These are phyloP conservation scores for Punctularia strigosozonata DNA, from an alignment of 768 basidiomycete species.

Conservation along the genomic window DNA sequence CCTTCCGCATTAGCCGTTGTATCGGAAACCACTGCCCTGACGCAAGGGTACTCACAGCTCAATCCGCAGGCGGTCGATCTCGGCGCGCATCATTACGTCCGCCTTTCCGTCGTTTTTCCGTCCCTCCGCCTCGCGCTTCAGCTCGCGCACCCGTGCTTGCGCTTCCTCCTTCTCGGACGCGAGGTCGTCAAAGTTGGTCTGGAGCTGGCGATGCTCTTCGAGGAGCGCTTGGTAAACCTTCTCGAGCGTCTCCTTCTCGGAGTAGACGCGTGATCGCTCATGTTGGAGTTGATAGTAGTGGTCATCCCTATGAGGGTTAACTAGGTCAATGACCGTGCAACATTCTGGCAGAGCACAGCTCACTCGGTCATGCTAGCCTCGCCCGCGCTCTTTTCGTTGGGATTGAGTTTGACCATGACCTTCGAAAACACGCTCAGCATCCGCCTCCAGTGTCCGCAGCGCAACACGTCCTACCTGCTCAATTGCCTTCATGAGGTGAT, in stretches of 20 bases:
- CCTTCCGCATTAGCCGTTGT: conserved; percentile 15
- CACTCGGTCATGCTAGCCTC: conserved; percentile 73
- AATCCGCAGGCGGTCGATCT: conserved; percentile 69
- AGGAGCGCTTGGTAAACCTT: conserved; percentile 66
- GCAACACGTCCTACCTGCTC: conserved; percentile 53
- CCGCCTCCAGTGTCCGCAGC: background rate
- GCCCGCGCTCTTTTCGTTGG: conserved; percentile 34
- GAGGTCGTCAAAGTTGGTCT: conserved; percentile 67
- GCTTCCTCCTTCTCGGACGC: conserved; percentile 73
- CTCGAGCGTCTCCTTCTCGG: conserved; percentile 82
- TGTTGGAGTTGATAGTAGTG: conserved; percentile 82
- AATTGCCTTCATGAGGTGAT: conserved; percentile 85
- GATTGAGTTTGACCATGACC: conserved; percentile 69
- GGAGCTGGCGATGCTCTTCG: conserved; percentile 64
- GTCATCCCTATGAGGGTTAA: conserved; percentile 50
- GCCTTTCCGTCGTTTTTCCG: conserved; percentile 53
- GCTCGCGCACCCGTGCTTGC: conserved; percentile 45
- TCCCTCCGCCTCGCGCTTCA: conserved; percentile 45
- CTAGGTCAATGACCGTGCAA: conserved; percentile 5
- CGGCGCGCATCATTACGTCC: conserved; percentile 65
- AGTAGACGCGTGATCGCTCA: conserved; percentile 62
- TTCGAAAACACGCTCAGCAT: conserved; percentile 14
- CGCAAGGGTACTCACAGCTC: conserved; percentile 60
- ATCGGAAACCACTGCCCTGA: background rate
- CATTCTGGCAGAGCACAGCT: conserved; percentile 15